These are phyloP conservation scores for Pseudocercospora musae DNA, from an alignment of 2,329 filamentous ascomycete genomes.

Conservation along the genomic window DNA sequence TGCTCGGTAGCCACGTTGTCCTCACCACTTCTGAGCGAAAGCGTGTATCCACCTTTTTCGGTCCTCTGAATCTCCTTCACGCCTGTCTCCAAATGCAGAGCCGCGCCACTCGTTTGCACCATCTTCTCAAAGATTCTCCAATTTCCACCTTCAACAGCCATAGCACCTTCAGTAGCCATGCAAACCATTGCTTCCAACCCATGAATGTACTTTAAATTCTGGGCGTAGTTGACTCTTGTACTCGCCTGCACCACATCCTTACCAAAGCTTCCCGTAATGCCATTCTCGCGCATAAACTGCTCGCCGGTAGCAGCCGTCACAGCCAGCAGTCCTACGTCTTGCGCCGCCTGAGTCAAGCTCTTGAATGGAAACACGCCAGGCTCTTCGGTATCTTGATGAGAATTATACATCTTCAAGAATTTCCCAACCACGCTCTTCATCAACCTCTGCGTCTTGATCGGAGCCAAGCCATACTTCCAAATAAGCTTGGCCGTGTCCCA, in stretches of 20 bases:
- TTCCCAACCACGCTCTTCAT: constrained; percentile 67
- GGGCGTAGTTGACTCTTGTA: constrained; percentile 91
- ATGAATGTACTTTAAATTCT: constrained; percentile 81
- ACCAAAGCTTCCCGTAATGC: constrained; percentile 65
- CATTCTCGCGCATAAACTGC: constrained; percentile 66
- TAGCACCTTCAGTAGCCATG: constrained; percentile 81
- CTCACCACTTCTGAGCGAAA: constrained; percentile 30
- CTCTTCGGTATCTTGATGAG: constrained; percentile 21
- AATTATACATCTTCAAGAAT: constrained; percentile 77
- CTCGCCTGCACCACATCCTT: constrained; percentile 84
- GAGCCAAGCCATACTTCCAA: constrained; percentile 81
- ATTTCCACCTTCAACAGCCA: constrained; percentile 78
- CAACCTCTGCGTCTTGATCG: constrained; percentile 68
- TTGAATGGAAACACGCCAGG: constrained; percentile 74
- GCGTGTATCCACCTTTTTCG: constrained; percentile 40
- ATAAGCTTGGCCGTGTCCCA: constrained; percentile 76
- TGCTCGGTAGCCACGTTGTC: neutral
- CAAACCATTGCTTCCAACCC: constrained; percentile 89
- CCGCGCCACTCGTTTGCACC: constrained; percentile 62
- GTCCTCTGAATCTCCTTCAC: constrained; percentile 57
- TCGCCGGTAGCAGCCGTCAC: constrained; percentile 69
- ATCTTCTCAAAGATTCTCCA: constrained; percentile 92
- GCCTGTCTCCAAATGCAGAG: constrained; percentile 62
- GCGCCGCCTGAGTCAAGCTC: constrained; percentile 66
- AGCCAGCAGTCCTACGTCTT: constrained; percentile 63